Conservation (phyloP, 2,329 filamentous ascomycete genomes). For the Verticillium tricorpus region DNA sequence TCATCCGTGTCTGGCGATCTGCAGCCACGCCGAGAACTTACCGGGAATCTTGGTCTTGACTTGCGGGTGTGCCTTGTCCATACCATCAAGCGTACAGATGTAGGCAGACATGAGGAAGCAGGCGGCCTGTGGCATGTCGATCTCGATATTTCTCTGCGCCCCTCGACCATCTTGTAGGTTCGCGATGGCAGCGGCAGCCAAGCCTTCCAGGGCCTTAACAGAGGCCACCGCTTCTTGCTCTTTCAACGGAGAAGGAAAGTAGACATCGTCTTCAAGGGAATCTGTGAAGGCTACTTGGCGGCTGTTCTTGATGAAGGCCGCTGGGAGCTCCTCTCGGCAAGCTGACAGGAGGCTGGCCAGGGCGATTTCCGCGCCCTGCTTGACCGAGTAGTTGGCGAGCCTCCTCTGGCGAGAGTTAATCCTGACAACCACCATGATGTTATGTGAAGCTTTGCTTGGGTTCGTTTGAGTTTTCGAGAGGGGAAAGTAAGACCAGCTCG, state of each 20-base stretch:
- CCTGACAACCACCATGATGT: constrained; percentile 8
- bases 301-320: constrained; percentile 20
- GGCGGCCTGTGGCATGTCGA: constrained; percentile 50
- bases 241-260: constrained; percentile 35
- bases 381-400: constrained; percentile 22
- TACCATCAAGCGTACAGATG: constrained; percentile 48
- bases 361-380: constrained; percentile 22
- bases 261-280: constrained; percentile 22
- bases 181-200: constrained; percentile 55
- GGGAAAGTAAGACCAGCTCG: not conserved
- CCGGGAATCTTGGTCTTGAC: constrained; percentile 28
- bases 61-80: constrained; percentile 41
- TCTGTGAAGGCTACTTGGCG: constrained; percentile 25
- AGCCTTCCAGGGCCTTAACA: constrained; percentile 56
- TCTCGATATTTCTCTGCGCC: constrained; percentile 33
- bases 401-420: constrained; percentile 8
- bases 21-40: constrained; percentile 5
- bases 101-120: constrained; percentile 56
- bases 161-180: constrained; percentile 34
- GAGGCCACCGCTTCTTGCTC: constrained; percentile 36
- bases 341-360: constrained; percentile 20
- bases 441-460: not conserved
- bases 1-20: not conserved
- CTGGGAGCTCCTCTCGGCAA: constrained; percentile 25
- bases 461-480: not conserved